Evolutionary conservation across 805 yeast species (phyloP), one percentile per base, ranked within the genome.

Genomic region (Metschnikowia noctiluminum): DNA sequence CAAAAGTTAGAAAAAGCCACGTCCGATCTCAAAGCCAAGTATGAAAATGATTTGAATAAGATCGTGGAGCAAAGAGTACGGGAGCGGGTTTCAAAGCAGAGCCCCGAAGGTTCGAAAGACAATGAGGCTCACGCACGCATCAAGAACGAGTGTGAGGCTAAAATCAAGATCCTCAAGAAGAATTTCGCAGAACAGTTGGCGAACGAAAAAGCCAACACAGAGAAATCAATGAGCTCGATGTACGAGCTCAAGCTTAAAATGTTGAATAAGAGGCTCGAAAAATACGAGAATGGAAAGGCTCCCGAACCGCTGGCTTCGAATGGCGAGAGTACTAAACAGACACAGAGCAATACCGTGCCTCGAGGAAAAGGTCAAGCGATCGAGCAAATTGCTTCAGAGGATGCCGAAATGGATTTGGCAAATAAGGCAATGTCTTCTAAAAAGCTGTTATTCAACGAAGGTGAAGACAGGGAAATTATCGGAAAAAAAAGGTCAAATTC

Each of bases 181-280:
- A 61, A 60, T 10, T 63, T 62, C 37, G 59, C 57, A 26, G 49
- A 49, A 43, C 48, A 45, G 38, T 41, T 62, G 45, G 52, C 51
- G 6, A 43, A 40, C 6, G 51, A 56, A 50, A 65, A 63, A 45
- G 73, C 70, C 31, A 77, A 72, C 40, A 74, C 78, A 2, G 68
- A 79, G 42, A 69, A 71, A 45, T 77, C 79, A 27, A 76, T 80
- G 38, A 78, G 79, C 43, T 79, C 81, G 60, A 82, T 82, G 58
- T 76, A 75, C 42, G 85, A 79, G 50, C 76, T 85, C 63, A 78
- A 82, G 55, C 74, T 76, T 48, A 78, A 74, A 50, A 76, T 85
- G 63, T 68, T 81, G 56, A 77, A 74, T 55, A 71, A 73, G 53
- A 82, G 78, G 61, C 66, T 79, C n/a, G 81, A 77, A 39, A 75